Evolutionary conservation across 2,329 filamentous ascomycete genomes (phyloP).

Genomic region (Aspergillus neoniger): DNA sequence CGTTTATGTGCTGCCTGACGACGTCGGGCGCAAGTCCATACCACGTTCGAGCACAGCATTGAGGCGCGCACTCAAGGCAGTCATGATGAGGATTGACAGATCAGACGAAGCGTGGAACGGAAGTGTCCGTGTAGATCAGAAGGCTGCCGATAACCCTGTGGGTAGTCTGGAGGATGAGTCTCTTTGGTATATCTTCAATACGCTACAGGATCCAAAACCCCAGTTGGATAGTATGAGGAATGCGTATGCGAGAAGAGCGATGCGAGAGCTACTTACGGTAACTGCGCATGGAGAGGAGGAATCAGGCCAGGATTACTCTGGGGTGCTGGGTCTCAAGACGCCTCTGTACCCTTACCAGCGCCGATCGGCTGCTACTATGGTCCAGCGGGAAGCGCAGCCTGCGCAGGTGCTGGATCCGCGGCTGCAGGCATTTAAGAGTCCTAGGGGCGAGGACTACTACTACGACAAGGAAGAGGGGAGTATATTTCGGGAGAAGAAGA

Average conservation of each 20-base stretch:
- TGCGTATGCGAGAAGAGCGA: slow-evolving; percentile 36
- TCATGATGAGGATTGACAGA: slow-evolving; percentile 45
- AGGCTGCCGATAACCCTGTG: slow-evolving; percentile 12
- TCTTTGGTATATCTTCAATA: slow-evolving; percentile 55
- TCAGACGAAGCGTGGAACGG: slow-evolving; percentile 44
- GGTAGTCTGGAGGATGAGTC: slow-evolving; percentile 43
- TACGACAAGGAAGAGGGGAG: slow-evolving; percentile 66
- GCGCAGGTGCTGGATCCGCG: slow-evolving; percentile 71
- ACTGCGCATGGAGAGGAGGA: slow-evolving; percentile 9
- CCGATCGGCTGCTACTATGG: slow-evolving; percentile 77
- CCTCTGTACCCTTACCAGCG: slow-evolving; percentile 76
- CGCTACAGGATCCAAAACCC: slow-evolving; percentile 44
- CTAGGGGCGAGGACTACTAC: slow-evolving; percentile 66
- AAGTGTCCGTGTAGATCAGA: slow-evolving; percentile 13
- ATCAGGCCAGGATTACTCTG: slow-evolving; percentile 17
- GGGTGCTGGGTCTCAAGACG: slow-evolving; percentile 52
- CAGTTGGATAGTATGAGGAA: slow-evolving; percentile 33
- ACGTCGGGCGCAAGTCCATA: slow-evolving; percentile 37
- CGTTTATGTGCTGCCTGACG: slow-evolving; percentile 45
- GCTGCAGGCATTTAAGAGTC: slow-evolving; percentile 61
- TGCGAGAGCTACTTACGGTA: slow-evolving; percentile 38
- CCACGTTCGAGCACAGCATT: slow-evolving; percentile 37
- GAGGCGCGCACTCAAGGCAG: slow-evolving; percentile 38
- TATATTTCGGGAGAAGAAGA: slow-evolving; percentile 65
- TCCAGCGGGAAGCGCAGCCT: slow-evolving; percentile 73